Conservation (phyloP, 345 rosid genomes). For the Turnera subulata region DNA sequence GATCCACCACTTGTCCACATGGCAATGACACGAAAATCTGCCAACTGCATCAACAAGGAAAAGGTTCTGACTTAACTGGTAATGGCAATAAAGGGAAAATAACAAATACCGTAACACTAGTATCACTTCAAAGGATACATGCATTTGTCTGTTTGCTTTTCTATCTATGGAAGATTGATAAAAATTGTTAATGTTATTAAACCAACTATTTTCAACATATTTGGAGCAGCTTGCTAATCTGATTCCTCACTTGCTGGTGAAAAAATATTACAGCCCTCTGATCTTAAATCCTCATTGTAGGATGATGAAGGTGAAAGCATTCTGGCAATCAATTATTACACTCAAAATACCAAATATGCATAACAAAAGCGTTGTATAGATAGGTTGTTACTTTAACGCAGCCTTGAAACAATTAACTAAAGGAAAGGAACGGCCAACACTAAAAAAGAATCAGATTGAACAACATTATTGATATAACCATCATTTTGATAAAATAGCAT, state of each 20-base stretch:
- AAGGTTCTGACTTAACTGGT: not conserved
- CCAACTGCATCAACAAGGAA: conserved; percentile 53
- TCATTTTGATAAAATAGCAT: not conserved
- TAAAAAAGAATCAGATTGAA: not conserved
- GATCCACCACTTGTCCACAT: conserved; percentile 49
- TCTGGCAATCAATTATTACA: not conserved
- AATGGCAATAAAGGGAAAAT: not conserved
- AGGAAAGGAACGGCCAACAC: not conserved
- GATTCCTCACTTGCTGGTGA: too few species aligned
- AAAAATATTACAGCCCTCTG: too few species aligned
- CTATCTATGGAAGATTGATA: too few species aligned
- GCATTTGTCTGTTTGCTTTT: not conserved
- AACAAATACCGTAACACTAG: not conserved
- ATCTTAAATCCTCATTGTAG: too few species aligned
- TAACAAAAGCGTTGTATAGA: not conserved
- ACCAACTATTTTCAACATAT: too few species aligned
- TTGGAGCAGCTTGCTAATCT: too few species aligned
- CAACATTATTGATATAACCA: not conserved
- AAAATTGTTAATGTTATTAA: too few species aligned
- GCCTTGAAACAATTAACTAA: not conserved
- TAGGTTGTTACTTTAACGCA: too few species aligned
- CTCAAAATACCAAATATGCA: not conserved
- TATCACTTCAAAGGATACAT: not conserved
- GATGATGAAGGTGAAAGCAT: too few species aligned
- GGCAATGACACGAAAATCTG: conserved; percentile 65